A percentile compares a stretch with the other conserved stretches of the same genome.
phyloP scores from a whole-genome alignment of 208 protist genomes.

The Zelonia costaricensis region DNA sequence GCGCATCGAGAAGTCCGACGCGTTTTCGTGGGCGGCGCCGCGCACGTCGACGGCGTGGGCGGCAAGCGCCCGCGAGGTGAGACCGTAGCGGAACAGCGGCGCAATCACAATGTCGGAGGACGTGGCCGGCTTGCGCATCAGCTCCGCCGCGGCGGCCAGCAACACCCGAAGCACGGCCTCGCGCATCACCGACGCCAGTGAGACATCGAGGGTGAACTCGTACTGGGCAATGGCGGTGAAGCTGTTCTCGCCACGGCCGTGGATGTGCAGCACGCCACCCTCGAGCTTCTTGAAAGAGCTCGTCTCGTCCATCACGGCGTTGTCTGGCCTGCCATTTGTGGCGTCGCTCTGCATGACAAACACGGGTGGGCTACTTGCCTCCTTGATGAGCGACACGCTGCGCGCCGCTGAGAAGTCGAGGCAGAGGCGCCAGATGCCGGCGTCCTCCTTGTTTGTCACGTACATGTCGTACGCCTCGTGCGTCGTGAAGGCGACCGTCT shows the following conservation, averaged over 20 bases:
- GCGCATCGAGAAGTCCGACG: conserved; percentile 39
- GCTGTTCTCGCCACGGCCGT: conserved; percentile 62
- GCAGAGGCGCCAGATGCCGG: conserved; percentile 49
- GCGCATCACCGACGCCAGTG: conserved; percentile 42
- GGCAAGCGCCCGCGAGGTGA: conserved; percentile 48
- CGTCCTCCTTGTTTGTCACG: conserved; percentile 29
- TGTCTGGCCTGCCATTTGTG: conserved; percentile 25
- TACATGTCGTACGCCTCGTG: conserved; percentile 81
- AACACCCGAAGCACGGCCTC: conserved; percentile 57
- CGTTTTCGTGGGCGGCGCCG: conserved; percentile 23
- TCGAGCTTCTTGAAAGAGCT: conserved; percentile 50
- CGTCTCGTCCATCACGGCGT: conserved; percentile 44
- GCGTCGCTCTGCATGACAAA: conserved; percentile 34
- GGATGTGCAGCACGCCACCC: conserved; percentile 63
- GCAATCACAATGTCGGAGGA: conserved; percentile 40
- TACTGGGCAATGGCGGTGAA: conserved; percentile 79
- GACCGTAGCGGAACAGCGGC: conserved; percentile 69
- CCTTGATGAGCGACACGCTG: conserved; percentile 55
- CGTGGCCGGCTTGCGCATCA: conserved; percentile 31
- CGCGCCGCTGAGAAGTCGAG: conserved; percentile 67
- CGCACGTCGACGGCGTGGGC: conserved; percentile 51
- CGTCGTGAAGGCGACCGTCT: conserved; percentile 61
- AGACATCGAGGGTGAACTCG: conserved; percentile 51
- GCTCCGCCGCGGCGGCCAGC: conserved; percentile 37
- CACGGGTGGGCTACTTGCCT: conserved; percentile 46